Evolutionary conservation across 1,284 basidiomycete genomes (phyloP), one percentile per base, ranked within the genome.

Genomic region (Malassezia restricta): DNA sequence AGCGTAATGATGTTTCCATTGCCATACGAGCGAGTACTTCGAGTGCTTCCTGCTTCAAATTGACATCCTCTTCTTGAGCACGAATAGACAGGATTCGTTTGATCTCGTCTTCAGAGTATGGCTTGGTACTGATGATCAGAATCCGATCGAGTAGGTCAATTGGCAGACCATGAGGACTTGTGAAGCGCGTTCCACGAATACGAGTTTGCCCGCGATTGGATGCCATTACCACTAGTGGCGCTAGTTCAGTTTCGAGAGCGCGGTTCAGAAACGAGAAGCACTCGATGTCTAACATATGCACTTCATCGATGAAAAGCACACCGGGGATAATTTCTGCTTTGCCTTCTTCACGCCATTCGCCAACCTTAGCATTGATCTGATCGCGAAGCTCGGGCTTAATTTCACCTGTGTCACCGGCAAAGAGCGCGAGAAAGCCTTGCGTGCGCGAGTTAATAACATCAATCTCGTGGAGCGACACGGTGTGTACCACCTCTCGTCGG

Each of bases 381-480:
- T 87, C 88, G 43, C 92, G 82, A 56, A 98, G 77, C 74, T 96
- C 92, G 28, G 91, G 87, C 77, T 96, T 96, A 75, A 98, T 96
- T 77, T 98, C 92, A 32, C 94, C 92, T 1, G 94, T 98, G 75
- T 96, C 92, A 24, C 92, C 63, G 3, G 59, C 77, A 39, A 79
- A 78, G n/a, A 81, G 74, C 1, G 80, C 80, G 9, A 81, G 68
- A 75, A 81, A 81, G 9, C 80, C 92, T 78, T 98, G 94, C 20
- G 92, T 96, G 46, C 92, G 81, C 62, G 87, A 91, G 78, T 98
- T 98, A 79, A 98, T 96, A 48, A 96, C 92, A 69, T 98, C 94
- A 66, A 98, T 98, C 76, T 98, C 94, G 76, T 96, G 94, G 28
- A 98, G 78, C 1, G 90, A 91, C 8, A 98, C 91, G 0, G 90